These are phyloP conservation scores for Paramecium caudatum DNA, from an alignment of 73 alveolate genomes.

Conservation along the genomic window DNA sequence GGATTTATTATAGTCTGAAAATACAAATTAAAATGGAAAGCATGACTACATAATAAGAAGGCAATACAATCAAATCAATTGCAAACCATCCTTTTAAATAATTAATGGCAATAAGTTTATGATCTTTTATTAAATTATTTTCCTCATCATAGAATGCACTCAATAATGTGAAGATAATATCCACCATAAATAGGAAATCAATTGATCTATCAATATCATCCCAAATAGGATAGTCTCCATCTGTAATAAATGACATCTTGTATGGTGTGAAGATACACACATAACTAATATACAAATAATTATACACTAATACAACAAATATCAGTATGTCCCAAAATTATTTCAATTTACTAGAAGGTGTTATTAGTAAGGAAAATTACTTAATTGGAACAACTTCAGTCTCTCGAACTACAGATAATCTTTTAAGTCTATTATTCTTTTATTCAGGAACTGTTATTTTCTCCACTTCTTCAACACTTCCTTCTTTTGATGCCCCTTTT, in stretches of 20 bases:
- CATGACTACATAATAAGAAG: background rate
- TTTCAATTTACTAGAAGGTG: background rate
- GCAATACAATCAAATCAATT: background rate
- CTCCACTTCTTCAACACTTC: conserved; percentile 26
- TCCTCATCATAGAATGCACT: conserved; percentile 38
- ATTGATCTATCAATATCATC: background rate
- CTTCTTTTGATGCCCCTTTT: conserved; percentile 18
- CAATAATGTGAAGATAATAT: background rate
- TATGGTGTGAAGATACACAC: conserved; percentile 43
- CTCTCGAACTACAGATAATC: background rate
- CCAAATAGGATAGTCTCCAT: conserved; percentile 53
- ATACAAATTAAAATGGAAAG: conserved; percentile 1
- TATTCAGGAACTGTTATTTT: background rate
- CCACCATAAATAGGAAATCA: conserved; percentile 28
- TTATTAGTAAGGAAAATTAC: background rate
- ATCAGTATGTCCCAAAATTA: conserved; percentile 12
- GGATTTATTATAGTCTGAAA: conserved; percentile 18
- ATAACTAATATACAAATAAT: conserved; percentile 30
- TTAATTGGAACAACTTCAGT: background rate
- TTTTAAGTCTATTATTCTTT: background rate
- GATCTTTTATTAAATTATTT: conserved; percentile 15
- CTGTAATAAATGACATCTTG: conserved; percentile 14
- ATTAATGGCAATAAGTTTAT: conserved; percentile 3
- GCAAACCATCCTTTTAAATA: conserved; percentile 60
- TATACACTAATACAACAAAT: conserved; percentile 22